Percentiles rank a stretch among this genome's conserved stretches.
These are phyloP conservation scores for Crotalaria pallida DNA, from an alignment of 306 rosid species.

Conservation along the genomic window DNA sequence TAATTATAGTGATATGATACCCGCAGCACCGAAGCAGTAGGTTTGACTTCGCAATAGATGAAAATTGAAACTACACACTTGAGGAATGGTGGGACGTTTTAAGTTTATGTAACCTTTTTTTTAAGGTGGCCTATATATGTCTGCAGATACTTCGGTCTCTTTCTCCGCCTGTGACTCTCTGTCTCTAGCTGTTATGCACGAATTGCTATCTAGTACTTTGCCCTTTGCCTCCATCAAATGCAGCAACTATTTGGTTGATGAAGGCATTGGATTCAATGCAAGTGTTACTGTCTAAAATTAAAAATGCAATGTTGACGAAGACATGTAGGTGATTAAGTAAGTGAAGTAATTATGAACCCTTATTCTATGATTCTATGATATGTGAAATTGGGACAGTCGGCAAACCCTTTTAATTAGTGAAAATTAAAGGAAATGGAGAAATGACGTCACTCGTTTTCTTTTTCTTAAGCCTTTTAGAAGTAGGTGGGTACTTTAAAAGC, in stretches of 20 bases:
- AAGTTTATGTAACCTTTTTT: conserved; percentile 5
- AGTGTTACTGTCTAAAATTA: conserved; percentile 12
- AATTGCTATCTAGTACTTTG: conserved; percentile 9
- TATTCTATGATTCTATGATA: not conserved
- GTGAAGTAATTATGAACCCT: not conserved
- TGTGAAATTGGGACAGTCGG: conserved; percentile 27
- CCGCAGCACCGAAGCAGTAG: too few species aligned
- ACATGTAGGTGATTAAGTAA: not conserved
- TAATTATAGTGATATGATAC: too few species aligned
- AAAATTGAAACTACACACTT: not conserved
- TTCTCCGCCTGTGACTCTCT: not conserved
- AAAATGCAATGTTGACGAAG: conserved; percentile 2
- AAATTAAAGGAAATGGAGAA: too few species aligned
- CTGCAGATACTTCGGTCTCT: not conserved
- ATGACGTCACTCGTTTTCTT: too few species aligned
- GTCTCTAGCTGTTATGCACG: not conserved
- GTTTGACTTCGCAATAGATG: not conserved
- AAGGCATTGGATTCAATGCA: conserved; percentile 5
- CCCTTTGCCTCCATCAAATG: conserved; percentile 15
- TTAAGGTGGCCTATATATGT: conserved; percentile 24
- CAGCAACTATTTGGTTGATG: conserved; percentile 15
- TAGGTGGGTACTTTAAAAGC: too few species aligned
- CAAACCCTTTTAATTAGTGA: conserved; percentile 22
- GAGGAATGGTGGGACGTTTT: not conserved
- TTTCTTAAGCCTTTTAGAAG: too few species aligned